Evolutionary conservation across 352 stramenopile genomes (phyloP).

Genomic region (Globisporangium sylvaticum): DNA sequence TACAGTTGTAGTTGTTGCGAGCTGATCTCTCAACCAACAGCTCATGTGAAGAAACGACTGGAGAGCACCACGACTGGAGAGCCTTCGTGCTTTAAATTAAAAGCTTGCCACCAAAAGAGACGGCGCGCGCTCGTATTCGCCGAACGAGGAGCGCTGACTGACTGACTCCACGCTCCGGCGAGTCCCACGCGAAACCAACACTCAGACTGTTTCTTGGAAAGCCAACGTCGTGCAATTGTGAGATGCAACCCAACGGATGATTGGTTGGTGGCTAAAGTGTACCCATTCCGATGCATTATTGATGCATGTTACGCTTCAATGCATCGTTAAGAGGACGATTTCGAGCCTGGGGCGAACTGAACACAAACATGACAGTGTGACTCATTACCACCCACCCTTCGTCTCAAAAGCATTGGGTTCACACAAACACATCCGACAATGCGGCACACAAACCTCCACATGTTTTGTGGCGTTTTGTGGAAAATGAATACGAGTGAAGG

Average conservation of each 20-base stretch:
- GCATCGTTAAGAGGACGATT: too few relatives aligned
- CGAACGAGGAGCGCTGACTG: neutral
- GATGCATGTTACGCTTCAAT: too few relatives aligned
- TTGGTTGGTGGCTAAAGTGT: too few relatives aligned
- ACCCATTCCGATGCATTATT: too few relatives aligned
- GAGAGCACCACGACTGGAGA: too few relatives aligned
- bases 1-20: too few relatives aligned
- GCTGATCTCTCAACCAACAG: too few relatives aligned
- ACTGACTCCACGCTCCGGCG: neutral
- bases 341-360: neutral
- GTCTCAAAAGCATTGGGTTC: neutral
- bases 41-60: too few relatives aligned
- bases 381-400: neutral
- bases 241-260: neutral
- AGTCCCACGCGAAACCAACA: neutral
- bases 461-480: neutral
- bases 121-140: neutral
- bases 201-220: neutral
- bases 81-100: too few relatives aligned
- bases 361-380: neutral
- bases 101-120: too few relatives aligned
- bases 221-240: too few relatives aligned
- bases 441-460: neutral
- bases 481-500: neutral
- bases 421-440: neutral